A percentile compares a stretch with the other conserved stretches of the same genome.
Conservation (phyloP, 2,329 filamentous ascomycete genomes). For the Cercospora zeina region DNA sequence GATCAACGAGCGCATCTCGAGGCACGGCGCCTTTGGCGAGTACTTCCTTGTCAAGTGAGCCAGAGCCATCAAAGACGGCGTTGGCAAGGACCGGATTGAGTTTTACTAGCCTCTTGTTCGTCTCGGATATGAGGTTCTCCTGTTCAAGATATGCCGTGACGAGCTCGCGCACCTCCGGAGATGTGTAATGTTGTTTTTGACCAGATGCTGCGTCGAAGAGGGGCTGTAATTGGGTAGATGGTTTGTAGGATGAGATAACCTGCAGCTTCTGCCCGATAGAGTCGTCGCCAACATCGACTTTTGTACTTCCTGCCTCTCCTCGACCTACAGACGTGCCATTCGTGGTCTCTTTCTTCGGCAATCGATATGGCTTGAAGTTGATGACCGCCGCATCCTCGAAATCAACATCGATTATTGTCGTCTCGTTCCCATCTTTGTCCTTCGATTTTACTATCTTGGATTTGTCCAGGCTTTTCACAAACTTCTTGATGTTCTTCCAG, state of each 20-base stretch:
- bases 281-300: conserved; percentile 42
- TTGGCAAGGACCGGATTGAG: conserved; percentile 65
- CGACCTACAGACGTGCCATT: conserved; percentile 43
- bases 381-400: conserved; percentile 58
- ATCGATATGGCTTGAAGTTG: conserved; percentile 62
- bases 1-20: conserved; percentile 61
- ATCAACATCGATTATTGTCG: conserved; percentile 64
- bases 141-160: conserved; percentile 61
- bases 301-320: conserved; percentile 42
- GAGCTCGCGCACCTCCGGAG: conserved; percentile 59
- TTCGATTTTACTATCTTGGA: conserved; percentile 63
- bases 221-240: conserved; percentile 59
- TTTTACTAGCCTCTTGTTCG: conserved; percentile 62
- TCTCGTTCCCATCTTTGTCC: conserved; percentile 64
- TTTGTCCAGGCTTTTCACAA: conserved; percentile 68
- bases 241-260: conserved; percentile 57
- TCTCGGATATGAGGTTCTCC: conserved; percentile 57
- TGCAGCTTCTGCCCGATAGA: conserved; percentile 52
- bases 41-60: conserved; percentile 57
- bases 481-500: conserved; percentile 70
- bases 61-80: conserved; percentile 57
- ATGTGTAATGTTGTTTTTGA: conserved; percentile 54
- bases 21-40: conserved; percentile 59
- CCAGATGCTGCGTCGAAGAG: conserved; percentile 55
- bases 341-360: conserved; percentile 58